Evolutionary conservation across 2,329 filamentous ascomycete species (phyloP), one percentile per base, ranked within the genome.

Genomic region (Dichotomopilus funicola): DNA sequence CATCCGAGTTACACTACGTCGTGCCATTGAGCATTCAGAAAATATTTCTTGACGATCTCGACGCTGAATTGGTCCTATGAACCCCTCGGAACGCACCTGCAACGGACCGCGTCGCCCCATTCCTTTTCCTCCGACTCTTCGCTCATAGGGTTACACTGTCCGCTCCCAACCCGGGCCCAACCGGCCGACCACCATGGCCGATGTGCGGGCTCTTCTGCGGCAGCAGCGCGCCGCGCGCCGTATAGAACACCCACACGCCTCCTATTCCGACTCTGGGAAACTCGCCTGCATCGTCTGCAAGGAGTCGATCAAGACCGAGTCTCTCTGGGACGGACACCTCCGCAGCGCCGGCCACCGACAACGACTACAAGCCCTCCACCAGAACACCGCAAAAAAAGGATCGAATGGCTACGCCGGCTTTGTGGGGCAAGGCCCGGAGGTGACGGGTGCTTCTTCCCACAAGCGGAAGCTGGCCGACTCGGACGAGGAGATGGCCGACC

Each of bases 191-290:
- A 58, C 46, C 61, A 92, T 94, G 88, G 78, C 88, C 62, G 89
- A 95, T 70, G 86, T 89, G 33, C 86, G 90, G 64, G 82, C 88
- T 38, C 81, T 95, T 49, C 79, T 95, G 56, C 87, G 88, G 63
- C 86, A 85, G 66, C 87, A 92, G 71, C 84, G 89, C 62, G 83
- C 84, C 54, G 81, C 86, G 59, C 84, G 89, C 55, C 82, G 87
- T 61, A 84, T 91, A 64, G 79, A 84, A 51, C 85, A 89, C 64
- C 82, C 86, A 4, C 76, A 86, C 63, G 85, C 86, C 43, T 74
- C 78, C 53, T 89, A 90, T 72, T 83, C 85, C 5, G 78, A 83
- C 60, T 76, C 81, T 11, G 86, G 86, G 58, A 85, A 82, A 64
- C 79, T 90, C 0, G 72, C 83, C 34, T 91, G 87, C 72, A 80